Conservation (phyloP, 805 yeast genomes). For the Blastobotrys muscicola region DNA sequence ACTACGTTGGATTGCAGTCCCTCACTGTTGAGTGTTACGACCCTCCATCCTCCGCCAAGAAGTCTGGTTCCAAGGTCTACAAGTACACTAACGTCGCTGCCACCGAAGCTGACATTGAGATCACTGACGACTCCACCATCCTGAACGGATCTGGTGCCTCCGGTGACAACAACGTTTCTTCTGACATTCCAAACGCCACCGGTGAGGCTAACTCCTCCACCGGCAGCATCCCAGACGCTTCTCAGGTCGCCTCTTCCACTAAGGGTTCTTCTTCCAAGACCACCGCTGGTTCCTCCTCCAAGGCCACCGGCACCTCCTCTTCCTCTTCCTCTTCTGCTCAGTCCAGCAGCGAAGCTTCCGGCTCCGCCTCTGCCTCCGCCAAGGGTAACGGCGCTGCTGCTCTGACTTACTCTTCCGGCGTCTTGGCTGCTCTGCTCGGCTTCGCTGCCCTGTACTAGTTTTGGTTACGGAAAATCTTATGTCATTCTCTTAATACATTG, state of each 20-base stretch:
- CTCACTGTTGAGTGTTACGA: conserved; percentile 61
- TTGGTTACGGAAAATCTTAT: too few species aligned
- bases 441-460: too few species aligned
- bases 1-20: conserved; percentile 53
- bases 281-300: conserved; percentile 10
- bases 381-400: neutral
- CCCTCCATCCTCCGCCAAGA: conserved; percentile 48
- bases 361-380: conserved; percentile 1
- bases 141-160: conserved; percentile 34
- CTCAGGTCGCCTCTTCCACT: conserved; percentile 7
- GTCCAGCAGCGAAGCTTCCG: conserved; percentile 5
- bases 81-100: conserved; percentile 43
- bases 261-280: conserved; percentile 15
- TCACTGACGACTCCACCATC: conserved; percentile 54
- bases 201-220: conserved; percentile 3
- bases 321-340: conserved; percentile 10
- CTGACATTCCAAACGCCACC: conserved; percentile 6
- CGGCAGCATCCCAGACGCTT: conserved; percentile 6
- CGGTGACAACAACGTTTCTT: conserved; percentile 5
- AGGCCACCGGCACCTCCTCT: conserved; percentile 6
- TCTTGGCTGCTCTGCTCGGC: neutral
- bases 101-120: conserved; percentile 38
- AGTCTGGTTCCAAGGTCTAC: conserved; percentile 42
- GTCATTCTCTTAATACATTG: too few species aligned
- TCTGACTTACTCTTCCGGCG: neutral